These are phyloP conservation scores for Microdochium nivale DNA, from an alignment of 2,329 filamentous ascomycete genomes.

Conservation along the genomic window DNA sequence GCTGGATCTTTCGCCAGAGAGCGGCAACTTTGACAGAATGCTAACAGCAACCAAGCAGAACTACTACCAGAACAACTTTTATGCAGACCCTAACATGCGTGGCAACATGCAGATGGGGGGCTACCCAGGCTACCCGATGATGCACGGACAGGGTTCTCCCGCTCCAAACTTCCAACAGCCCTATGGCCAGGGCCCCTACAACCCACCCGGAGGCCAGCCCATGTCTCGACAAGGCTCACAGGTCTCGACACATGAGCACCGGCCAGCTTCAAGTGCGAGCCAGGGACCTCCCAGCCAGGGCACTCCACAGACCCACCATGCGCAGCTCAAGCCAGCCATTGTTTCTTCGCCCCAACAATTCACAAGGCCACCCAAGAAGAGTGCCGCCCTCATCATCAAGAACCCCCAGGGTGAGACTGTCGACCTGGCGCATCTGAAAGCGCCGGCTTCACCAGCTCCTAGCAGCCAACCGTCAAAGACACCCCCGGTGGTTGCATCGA, in stretches of 20 bases:
- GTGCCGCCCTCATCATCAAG: slow-evolving; percentile 75
- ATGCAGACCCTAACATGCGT: slow-evolving; percentile 39
- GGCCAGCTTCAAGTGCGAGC: slow-evolving; percentile 55
- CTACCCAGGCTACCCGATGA: slow-evolving; percentile 18
- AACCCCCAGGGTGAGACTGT: slow-evolving; percentile 72
- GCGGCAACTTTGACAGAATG: slow-evolving; percentile 62
- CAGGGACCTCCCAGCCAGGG: slow-evolving; percentile 54
- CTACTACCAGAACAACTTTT: slow-evolving; percentile 41
- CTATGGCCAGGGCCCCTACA: slow-evolving; percentile 30
- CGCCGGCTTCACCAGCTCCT: slow-evolving; percentile 48
- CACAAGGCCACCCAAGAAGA: slow-evolving; percentile 50
- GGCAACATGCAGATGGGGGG: slow-evolving; percentile 26
- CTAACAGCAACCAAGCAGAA: slow-evolving; percentile 65
- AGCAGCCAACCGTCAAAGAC: slow-evolving; percentile 51
- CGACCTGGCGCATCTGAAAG: slow-evolving; percentile 54
- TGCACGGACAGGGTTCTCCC: slow-evolving; percentile 30
- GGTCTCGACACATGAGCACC: slow-evolving; percentile 46
- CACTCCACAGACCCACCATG: slow-evolving; percentile 54
- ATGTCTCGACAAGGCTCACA: slow-evolving; percentile 85
- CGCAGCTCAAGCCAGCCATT: slow-evolving; percentile 36
- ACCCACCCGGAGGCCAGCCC: slow-evolving; percentile 41
- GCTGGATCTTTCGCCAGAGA: slow-evolving; percentile 61
- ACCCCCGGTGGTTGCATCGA: slow-evolving; percentile 63
- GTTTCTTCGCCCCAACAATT: slow-evolving; percentile 32
- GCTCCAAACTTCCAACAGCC: slow-evolving; percentile 36